phyloP scores from a whole-genome alignment of 208 protist species.

The Sergeia podlipaevii region DNA sequence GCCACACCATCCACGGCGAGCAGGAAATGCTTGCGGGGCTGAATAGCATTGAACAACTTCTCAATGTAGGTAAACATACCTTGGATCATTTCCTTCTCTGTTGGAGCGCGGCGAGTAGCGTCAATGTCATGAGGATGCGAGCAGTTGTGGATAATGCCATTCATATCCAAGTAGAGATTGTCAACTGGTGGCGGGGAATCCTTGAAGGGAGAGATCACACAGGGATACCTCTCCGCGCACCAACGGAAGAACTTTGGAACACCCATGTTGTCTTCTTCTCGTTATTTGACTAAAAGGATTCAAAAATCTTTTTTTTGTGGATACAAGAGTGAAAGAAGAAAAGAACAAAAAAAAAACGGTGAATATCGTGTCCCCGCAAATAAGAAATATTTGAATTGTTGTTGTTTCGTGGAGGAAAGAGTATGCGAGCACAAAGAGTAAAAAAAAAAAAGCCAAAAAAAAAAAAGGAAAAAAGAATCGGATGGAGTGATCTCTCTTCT shows the following conservation, averaged over 20 bases:
- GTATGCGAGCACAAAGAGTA: constrained; percentile 8
- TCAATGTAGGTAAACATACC: constrained; percentile 97
- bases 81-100: constrained; percentile 95
- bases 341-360: too few relatives aligned
- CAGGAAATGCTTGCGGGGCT: constrained; percentile 96
- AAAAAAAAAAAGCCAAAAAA: constrained; percentile 12
- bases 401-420: too few relatives aligned
- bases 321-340: neutral
- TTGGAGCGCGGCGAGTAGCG: constrained; percentile 67
- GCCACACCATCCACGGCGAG: constrained; percentile 98
- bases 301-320: constrained; percentile 5
- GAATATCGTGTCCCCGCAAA: too few relatives aligned
- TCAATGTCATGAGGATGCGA: constrained; percentile 95
- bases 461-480: constrained; percentile 12
- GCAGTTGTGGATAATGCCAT: constrained; percentile 99
- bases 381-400: too few relatives aligned
- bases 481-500: neutral
- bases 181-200: constrained; percentile 93
- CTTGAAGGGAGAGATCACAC: constrained; percentile 89
- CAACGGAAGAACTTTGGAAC: constrained; percentile 97
- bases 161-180: constrained; percentile 99
- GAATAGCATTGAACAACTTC: constrained; percentile 94
- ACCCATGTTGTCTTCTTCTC: constrained; percentile 60
- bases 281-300: neutral
- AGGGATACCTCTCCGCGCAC: constrained; percentile 95